Base-by-base conservation (phyloP, 108 stramenopile species). In the Pseudonitzschia pungens region DNA sequence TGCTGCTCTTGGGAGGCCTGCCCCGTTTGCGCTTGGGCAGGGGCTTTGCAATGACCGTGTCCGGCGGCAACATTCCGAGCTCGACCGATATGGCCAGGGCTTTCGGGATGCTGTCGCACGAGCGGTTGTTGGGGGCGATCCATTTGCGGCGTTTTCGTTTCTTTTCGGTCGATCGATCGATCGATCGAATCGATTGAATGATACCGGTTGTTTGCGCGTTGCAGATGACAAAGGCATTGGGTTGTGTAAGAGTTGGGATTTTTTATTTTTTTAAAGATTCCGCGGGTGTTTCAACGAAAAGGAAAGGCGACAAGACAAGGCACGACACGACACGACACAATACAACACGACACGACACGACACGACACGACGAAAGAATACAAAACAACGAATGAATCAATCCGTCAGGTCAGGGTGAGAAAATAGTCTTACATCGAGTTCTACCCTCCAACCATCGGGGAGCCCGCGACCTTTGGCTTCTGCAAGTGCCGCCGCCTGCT, bases 131-230 rank as follows among this genome's bases (percentile, higher is more conserved):
- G 26, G 86, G 79, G 36, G 78, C 74, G 60, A 81, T 82, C 83
- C 83, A 83, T 74, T 81, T 83, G 32, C 86, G 81, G 24, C 86
- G 83, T 58, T 83, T 77, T 33, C 83, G 86, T 79, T 84, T 84
- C 81, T 81, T 26, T 33, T 12, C 9, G 45, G 3, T 18, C 16
- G 45, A 12, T 36, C 6, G 7, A 48, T 48, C 10, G 42, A 43
- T 43, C 42, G 42, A 5, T 36, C 2, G 4, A 36, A 36, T 36
- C 36, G 36, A 5, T 36, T 6, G 36, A 36, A 5, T 36, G 6
- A 36, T 36, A 2, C 36, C 36, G 36, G 2, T 36, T 6, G 36
- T 2, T 36, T 36, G 36, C n/a, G n/a, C n/a, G n/a, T n/a, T n/a
- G n/a, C n/a, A n/a, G n/a, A n/a, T n/a, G n/a, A n/a, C n/a, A n/a